Evolutionary conservation across 805 yeast species (phyloP).

Genomic region (Saturnispora sekii): DNA sequence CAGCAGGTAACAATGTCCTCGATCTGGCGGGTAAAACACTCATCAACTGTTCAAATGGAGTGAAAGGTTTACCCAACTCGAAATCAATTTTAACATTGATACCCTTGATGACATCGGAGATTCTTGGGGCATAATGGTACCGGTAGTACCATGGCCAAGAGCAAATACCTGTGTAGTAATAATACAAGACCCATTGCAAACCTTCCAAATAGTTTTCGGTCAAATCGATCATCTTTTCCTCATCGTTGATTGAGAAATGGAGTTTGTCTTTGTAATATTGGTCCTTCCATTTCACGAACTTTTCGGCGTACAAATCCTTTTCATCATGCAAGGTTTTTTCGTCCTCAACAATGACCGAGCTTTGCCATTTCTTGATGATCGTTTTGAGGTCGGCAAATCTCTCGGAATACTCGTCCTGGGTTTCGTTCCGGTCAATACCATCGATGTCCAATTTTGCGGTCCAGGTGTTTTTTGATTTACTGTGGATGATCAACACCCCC

Average conservation of each 20-base stretch:
- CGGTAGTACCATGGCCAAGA: conserved; percentile 95
- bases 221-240: conserved; percentile 48
- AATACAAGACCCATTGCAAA: conserved; percentile 90
- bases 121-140: conserved; percentile 90
- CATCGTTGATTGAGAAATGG: conserved; percentile 53
- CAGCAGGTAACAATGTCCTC: conserved; percentile 61
- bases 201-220: conserved; percentile 86
- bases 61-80: conserved; percentile 68
- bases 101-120: conserved; percentile 75
- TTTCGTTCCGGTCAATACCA: conserved; percentile 59
- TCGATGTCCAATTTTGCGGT: conserved; percentile 60
- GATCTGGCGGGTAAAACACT: conserved; percentile 95
- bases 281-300: conserved; percentile 77
- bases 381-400: conserved; percentile 43
- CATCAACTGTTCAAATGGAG: conserved; percentile 94
- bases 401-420: conserved; percentile 52
- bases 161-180: conserved; percentile 82
- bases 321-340: conserved; percentile 41
- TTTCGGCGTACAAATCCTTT: conserved; percentile 58
- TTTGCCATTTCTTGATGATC: conserved; percentile 53
- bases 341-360: conserved; percentile 53
- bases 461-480: conserved; percentile 45
- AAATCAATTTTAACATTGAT: conserved; percentile 54
- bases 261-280: conserved; percentile 78
- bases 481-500: conserved; percentile 58